A percentile compares a stretch with the other conserved stretches of the same genome.
Evolutionary conservation across 805 yeast genomes (phyloP).

Genomic region (Diddensiella caesifluorescens): DNA sequence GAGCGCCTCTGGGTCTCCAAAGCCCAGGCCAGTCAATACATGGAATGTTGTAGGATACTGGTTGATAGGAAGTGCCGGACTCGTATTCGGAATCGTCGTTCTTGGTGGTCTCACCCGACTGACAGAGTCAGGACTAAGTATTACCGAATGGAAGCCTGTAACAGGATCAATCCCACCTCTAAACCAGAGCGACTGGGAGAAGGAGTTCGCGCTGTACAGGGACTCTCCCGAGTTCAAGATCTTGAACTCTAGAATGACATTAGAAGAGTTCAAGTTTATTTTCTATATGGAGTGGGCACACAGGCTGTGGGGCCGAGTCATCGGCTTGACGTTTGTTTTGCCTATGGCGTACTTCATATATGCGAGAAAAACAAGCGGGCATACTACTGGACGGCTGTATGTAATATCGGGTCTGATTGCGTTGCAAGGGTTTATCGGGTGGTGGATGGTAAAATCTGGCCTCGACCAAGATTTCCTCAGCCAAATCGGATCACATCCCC

Average conservation of each 20-base stretch:
- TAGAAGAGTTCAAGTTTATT: constrained; percentile 92
- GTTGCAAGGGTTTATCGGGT: constrained; percentile 91
- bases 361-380: constrained; percentile 57
- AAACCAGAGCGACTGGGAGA: constrained; percentile 75
- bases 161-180: constrained; percentile 93
- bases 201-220: constrained; percentile 73
- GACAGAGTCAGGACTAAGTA: constrained; percentile 92
- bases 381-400: constrained; percentile 60
- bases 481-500: constrained; percentile 87
- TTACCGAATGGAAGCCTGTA: constrained; percentile 98
- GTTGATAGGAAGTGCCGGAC: constrained; percentile 78
- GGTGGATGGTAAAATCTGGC: constrained; percentile 99
- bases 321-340: constrained; percentile 73
- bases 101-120: constrained; percentile 93
- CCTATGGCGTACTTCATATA: constrained; percentile 83
- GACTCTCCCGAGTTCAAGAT: constrained; percentile 87
- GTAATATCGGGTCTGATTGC: constrained; percentile 77
- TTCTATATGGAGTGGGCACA: constrained; percentile 98
- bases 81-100: constrained; percentile 94
- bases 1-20: background rate
- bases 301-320: constrained; percentile 83
- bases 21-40: background rate
- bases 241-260: constrained; percentile 78
- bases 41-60: constrained; percentile 63
- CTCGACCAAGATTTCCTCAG: constrained; percentile 71